Conservation (phyloP, 345 rosid species). For the Populus davidiana region DNA sequence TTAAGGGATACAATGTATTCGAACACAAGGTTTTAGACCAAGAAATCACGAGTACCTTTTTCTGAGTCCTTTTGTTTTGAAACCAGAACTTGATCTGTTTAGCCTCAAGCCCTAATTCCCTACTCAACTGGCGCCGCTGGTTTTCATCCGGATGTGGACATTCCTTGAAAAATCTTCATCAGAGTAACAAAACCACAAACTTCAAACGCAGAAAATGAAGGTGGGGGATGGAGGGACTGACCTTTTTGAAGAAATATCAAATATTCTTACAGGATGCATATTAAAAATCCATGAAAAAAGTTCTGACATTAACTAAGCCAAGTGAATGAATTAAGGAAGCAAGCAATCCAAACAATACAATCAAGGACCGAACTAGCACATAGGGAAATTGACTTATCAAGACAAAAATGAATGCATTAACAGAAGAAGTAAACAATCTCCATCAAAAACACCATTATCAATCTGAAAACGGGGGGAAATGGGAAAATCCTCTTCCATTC, state of each 20-base stretch:
- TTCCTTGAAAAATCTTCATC: conserved; percentile 51
- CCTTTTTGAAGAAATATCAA: neutral
- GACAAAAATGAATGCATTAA: neutral
- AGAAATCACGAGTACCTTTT: conserved; percentile 38
- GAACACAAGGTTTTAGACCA: neutral
- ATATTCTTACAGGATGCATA: neutral
- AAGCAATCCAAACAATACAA: neutral
- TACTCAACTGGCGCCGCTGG: conserved; percentile 47
- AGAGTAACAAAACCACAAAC: neutral
- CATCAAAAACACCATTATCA: neutral
- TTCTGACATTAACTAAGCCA: neutral
- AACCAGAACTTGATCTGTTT: conserved; percentile 81
- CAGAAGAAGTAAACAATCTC: neutral
- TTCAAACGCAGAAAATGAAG: neutral
- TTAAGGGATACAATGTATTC: neutral
- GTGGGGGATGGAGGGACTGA: neutral
- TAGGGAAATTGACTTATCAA: neutral
- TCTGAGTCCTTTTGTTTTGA: conserved; percentile 74
- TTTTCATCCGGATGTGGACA: conserved; percentile 64
- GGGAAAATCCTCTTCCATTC: neutral
- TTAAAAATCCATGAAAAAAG: neutral
- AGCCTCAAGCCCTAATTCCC: conserved; percentile 43
- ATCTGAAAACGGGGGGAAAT: neutral
- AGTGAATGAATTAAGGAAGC: neutral
- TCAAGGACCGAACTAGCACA: neutral